Evolutionary conservation across 192 early-diverging fungal genomes (phyloP), one percentile per base, ranked within the genome.

Genomic region (Entomortierella chlamydospora): DNA sequence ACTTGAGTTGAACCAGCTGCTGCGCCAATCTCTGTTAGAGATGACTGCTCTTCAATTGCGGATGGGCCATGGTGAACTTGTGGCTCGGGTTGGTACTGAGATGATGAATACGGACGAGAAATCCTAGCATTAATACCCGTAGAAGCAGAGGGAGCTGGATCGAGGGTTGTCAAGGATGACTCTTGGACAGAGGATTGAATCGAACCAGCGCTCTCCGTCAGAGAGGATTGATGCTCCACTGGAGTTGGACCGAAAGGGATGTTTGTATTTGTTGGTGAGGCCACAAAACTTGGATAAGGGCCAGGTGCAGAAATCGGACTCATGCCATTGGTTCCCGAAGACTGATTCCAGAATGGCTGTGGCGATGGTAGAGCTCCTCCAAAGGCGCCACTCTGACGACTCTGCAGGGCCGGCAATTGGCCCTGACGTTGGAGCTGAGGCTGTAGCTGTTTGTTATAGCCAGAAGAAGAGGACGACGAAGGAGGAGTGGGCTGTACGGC

Each of bases 151-250:
- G 63, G 57, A 0, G 52, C 64, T 12, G 58, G 57, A 52, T 70
- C 63, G 15, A 79, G 50, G 10, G 61, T 64, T 1, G 68, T 70
- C 30, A 70, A 20, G 11, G 67, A 78, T 2, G 73, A 78, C 47
- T 68, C 60, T 20, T 59, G 52, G 11, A 34, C 18, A 18, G 31
- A 62, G n/a, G 45, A 0, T 20, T 52, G 33, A 2, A 53, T 26
- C 5, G 42, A 41, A n/a, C 50, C 70, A 15, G n/a, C n/a, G n/a
- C 10, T 56, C 51, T 79, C 76, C 9, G 76, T 79, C 29, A 79
- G 51, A 2, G 68, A 47, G 22, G 76, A 79, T 22, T 79, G 76
- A 61, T 49, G 41, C 34, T 79, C 76, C 17, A 79, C 76, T 42
- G 76, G 76, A 1, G 68, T 79, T 30, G 76, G 74, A 5, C 45